Base-by-base conservation (phyloP, 805 yeast species). In the Saturnispora sanitii region DNA sequence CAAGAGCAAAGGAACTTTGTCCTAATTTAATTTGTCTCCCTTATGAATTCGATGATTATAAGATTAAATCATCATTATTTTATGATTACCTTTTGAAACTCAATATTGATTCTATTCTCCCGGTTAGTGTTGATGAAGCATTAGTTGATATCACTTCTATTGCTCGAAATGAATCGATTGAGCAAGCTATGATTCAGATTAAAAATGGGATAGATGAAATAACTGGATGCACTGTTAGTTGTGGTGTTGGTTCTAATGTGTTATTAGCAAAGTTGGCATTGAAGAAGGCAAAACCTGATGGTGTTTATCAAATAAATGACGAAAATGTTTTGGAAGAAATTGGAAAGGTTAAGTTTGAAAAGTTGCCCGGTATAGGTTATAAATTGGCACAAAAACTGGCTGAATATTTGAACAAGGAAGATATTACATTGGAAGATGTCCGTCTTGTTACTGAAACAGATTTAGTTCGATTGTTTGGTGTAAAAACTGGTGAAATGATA, bases 81-180 rank as follows among this genome's bases (percentile, higher is more conserved):
- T 92, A 87, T 57, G 66, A 75, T 2, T 68, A 71, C 12, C 60
- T 92, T 36, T 43, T 75, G 2, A 57, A 62, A 0, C 52, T 67
- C n/a, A 54, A 63, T 0, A 64, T 67, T 15, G 63, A 62, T 29
- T 67, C 78, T 35, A 73, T 87, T 2, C 67, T 78, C 23, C 97
- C 97, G 0, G 84, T 92, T 1, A 86, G 94, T 45, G 78, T 92
- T 3, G 97, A 92, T 57, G 98, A 92, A 54, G 95, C 87, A 0
- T 61, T 92, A n/a, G 55, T 85, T 8, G 94, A 85, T 50, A 67
- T 80, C 1, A 62, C 69, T 0, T 33, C 56, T 2, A 26, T 64
- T 19, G 40, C 52, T 18, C 29, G 17, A 5, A 19, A 25, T 15
- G 6, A 12, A 3, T 38, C 34, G 37, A 62, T 65, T 1, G 37